Conservation (phyloP, 805 yeast species). For the Kuraishia piskuri region DNA sequence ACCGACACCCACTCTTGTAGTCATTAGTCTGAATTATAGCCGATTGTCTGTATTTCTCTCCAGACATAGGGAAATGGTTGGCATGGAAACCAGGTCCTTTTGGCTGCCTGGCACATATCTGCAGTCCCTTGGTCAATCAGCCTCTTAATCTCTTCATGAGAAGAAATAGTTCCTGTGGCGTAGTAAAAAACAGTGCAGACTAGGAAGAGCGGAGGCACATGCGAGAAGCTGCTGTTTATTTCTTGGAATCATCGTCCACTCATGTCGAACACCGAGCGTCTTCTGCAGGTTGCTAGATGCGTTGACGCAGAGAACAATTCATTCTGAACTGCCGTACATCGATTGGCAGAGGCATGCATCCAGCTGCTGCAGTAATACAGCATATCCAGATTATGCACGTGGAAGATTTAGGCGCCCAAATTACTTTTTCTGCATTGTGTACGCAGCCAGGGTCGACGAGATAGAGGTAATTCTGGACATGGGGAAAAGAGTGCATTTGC, state of each 20-base stretch:
- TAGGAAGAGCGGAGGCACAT: neutral
- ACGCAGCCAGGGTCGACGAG: neutral
- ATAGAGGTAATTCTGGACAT: neutral
- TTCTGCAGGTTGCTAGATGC: neutral
- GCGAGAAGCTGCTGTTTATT: neutral
- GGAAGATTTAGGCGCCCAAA: neutral
- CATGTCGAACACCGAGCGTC: neutral
- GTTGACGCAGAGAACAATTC: neutral
- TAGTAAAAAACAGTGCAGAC: too few relatives aligned
- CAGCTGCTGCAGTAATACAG: neutral
- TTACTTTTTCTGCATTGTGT: neutral
- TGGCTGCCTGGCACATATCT: too few relatives aligned
- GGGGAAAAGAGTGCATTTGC: neutral
- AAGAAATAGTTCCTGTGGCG: too few relatives aligned
- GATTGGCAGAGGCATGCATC: neutral
- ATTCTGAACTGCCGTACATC: neutral
- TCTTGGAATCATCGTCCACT: neutral
- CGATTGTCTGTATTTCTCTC: too few relatives aligned
- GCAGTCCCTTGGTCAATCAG: too few relatives aligned
- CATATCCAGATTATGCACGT: neutral
- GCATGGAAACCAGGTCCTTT: too few relatives aligned
- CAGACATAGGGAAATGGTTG: too few relatives aligned
- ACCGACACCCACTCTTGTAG: neutral
- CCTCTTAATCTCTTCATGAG: too few relatives aligned
- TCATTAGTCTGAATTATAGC: neutral